Evolutionary conservation across 495 filamentous ascomycete genomes (phyloP).

Genomic region (Neurospora sp.): DNA sequence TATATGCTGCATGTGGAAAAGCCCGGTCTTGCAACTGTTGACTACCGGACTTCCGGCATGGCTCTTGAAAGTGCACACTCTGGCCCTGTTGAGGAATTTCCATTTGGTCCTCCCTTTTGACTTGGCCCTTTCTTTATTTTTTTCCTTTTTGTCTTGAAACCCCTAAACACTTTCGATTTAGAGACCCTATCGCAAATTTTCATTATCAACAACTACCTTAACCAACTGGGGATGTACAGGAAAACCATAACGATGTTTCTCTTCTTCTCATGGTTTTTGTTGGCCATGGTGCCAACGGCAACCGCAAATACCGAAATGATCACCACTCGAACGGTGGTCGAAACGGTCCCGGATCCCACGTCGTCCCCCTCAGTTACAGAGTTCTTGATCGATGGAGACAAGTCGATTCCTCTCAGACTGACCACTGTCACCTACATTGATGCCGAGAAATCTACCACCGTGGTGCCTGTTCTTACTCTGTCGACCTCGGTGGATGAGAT

Average conservation of each 20-base stretch:
- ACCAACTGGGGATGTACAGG: neutral
- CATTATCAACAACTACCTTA: neutral
- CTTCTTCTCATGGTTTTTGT: neutral
- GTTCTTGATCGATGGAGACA: neutral
- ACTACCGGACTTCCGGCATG: neutral
- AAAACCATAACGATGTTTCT: neutral
- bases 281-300: neutral
- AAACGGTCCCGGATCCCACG: neutral
- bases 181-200: neutral
- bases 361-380: neutral
- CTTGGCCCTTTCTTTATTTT: neutral
- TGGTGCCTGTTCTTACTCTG: neutral
- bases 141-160: neutral
- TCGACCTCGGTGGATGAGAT: neutral
- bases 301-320: neutral
- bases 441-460: neutral
- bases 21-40: neutral
- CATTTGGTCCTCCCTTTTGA: neutral
- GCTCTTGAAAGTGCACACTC: neutral
- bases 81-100: neutral
- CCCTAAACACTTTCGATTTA: neutral
- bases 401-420: neutral
- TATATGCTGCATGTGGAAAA: neutral
- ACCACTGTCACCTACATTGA: neutral
- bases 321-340: neutral